Evolutionary conservation across 257 asterid species (phyloP), one percentile per base, ranked within the genome.

Genomic region (Ilex asprella): DNA sequence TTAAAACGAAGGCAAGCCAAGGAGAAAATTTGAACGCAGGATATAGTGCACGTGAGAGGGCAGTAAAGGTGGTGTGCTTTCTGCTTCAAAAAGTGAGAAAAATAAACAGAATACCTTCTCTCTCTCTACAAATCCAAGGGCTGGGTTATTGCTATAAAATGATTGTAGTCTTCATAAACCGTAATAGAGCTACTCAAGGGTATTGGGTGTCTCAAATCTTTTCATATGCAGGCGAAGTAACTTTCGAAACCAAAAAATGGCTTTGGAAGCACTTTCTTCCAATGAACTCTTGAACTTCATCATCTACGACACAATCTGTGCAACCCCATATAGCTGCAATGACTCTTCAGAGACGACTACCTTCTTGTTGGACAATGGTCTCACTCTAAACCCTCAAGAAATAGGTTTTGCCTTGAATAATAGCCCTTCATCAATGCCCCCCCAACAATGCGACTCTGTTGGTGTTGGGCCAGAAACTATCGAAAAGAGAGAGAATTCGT

Each of bases 241-340:
- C 58, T 35, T 35, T 16, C 55, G 59, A 60, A 46, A 63, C 21
- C 67, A 10, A 41, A 55, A 21, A 29, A 84, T 82, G 94, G 92
- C 96, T 69, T 72, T 91, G 11, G 95, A 91, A 79, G 74, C 96
- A 44, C 92, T 91, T 67, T 86, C 96, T 41, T 68, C 94, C 0
- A 80, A 61, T 56, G 95, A 88, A 59, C 84, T 86, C 68, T 67
- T 86, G 56, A 86, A 88, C 68, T 91, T 82, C 72, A 86, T 88
- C 69, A 88, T 91, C 83, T 82, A 75, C 32, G 91, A 84, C 68
- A 76, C 75, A 15, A 67, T 73, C 51, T 69, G 76, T 9, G 43
- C 79, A 10, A 55, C 82, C 67, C 89, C 80, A 31, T 70, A 65
- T 12, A 30, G 56, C 55, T 56, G 72, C 70, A 69, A 52, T 39